A percentile compares a stretch with the other conserved stretches of the same genome.
These are phyloP conservation scores for Clonostachys rhizophaga DNA, from an alignment of 2,329 filamentous ascomycete species.

Conservation along the genomic window DNA sequence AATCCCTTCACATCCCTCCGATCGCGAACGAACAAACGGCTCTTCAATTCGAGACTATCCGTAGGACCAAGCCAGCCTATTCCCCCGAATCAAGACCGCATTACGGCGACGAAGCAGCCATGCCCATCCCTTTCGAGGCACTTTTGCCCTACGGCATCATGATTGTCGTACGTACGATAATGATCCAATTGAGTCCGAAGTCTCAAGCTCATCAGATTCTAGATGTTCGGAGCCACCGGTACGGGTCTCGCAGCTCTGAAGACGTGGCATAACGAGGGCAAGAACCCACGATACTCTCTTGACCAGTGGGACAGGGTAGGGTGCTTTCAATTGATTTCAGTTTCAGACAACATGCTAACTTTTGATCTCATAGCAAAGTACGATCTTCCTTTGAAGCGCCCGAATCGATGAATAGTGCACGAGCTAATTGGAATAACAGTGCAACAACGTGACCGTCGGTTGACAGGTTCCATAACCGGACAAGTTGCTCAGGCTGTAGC, in stretches of 20 bases:
- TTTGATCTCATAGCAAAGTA: conserved; percentile 45
- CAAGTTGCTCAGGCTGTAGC: conserved; percentile 51
- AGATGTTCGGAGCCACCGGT: conserved; percentile 63
- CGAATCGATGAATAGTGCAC: conserved; percentile 1
- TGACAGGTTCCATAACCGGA: conserved; percentile 54
- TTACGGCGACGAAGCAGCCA: conserved; percentile 19
- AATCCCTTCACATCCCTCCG: no score
- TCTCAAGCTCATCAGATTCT: conserved; percentile 3
- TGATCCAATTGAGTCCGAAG: conserved; percentile 2
- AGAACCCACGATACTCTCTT: conserved; percentile 53
- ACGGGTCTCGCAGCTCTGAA: conserved; percentile 52
- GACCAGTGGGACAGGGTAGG: conserved; percentile 61
- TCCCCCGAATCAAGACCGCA: no score
- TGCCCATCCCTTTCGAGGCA: conserved; percentile 62
- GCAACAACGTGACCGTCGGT: conserved; percentile 60
- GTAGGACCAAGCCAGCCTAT: no score
- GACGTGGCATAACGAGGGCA: conserved; percentile 55
- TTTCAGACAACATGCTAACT: conserved; percentile 15
- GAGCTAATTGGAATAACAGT: conserved; percentile 30
- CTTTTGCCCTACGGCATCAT: conserved; percentile 63
- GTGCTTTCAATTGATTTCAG: conserved; percentile 1
- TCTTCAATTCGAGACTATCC: no score
- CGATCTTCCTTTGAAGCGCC: conserved; percentile 4
- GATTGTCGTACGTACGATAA: conserved; percentile 42
- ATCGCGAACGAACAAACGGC: no score